Base-by-base conservation (phyloP, 306 rosid species). In the Inga oerstediana region DNA sequence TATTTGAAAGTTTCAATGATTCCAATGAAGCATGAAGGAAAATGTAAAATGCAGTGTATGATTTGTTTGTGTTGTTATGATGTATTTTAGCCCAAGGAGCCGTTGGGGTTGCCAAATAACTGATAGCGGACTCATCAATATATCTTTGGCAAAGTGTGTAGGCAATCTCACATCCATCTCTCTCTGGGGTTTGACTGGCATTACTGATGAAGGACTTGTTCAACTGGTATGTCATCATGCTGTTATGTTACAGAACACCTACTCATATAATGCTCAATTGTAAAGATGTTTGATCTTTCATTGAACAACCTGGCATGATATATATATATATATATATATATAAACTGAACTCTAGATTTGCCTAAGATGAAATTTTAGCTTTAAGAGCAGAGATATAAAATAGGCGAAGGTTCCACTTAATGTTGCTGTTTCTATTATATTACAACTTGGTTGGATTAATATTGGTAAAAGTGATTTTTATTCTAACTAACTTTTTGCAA, bases 31-130 rank as follows among this genome's bases (percentile, higher is more conserved):
- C 22, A 17, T 52, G n/a, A 17, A 52, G n/a, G n/a, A 73, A 49
- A 30, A 19, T 64, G 59, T 34, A 59, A 19, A 51, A 51, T 51
- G 6, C 17, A 51, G 0, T 15, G 58, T 15, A 16, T 51, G 15
- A 14, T 51, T 51, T 16, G n/a, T 51, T 51, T 51, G 58, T 51
- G 2, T 51, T 51, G 15, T 4, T 15, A 41, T 74, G 13, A 43
- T 71, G 51, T 67, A 8, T 81, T 84, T 79, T 89, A 97, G 99
- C 83, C 94, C 98, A 9, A 91, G 97, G 79, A 92, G 98, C 88
- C 82, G 98, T 2, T 97, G 99, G 98, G 89, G 97, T 73, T 92
- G 97, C 82, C 97, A 97, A 80, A 90, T 94, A 81, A 89, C 95
- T n/a, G 98, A 97, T 68, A 73, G 75, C 44, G 98, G 98, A 79